Evolutionary conservation across 116 monocot species (phyloP), one percentile per base, ranked within the genome.

Genomic region (Thalassia testudinum): DNA sequence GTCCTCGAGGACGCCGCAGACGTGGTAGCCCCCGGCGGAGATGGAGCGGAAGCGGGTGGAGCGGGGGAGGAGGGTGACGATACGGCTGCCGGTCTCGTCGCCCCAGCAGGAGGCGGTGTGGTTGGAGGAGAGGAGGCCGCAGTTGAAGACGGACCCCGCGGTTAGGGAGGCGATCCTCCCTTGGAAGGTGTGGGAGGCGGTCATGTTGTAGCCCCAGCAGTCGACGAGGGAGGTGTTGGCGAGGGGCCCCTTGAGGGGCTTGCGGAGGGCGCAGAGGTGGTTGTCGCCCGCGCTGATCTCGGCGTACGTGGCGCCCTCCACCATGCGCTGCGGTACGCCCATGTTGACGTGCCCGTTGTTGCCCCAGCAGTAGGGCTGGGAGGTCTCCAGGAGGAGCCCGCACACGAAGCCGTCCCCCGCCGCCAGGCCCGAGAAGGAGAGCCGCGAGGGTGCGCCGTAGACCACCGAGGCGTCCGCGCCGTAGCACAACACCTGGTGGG

Each of bases 181-280:
- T 0, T 17, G 15, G 44, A 79, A 70, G 2, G 30, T 51, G 51
- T 75, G 75, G 0, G 77, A 68, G 57, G 76, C 56, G 7, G 97
- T 97, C 97, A 97, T 97, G 76, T 97, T 97, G 37, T 97, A 97
- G 8, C 97, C 97, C 97, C 97, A 97, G 70, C 97, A 97, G 56
- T 97, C 97, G 1, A 97, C 68, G 5, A 72, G n/a, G 4, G 80
- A 77, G 24, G 12, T 22, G 19, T 52, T 56, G 8, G 42, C 45
- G 10, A 5, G 25, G 11, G 24, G 6, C 17, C 47, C 59, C 13
- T 61, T 55, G 28, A 16, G 20, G 0, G 40, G 57, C n/a, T 44
- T 58, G 40, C 84, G 59, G 4, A 89, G 65, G 27, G 70, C 89
- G 47, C 89, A 97, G 49, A 97, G 69, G 43, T 97, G 97, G 58